Conservation (phyloP, 768 basidiomycete genomes). For the Pleurotus ostreatus region DNA sequence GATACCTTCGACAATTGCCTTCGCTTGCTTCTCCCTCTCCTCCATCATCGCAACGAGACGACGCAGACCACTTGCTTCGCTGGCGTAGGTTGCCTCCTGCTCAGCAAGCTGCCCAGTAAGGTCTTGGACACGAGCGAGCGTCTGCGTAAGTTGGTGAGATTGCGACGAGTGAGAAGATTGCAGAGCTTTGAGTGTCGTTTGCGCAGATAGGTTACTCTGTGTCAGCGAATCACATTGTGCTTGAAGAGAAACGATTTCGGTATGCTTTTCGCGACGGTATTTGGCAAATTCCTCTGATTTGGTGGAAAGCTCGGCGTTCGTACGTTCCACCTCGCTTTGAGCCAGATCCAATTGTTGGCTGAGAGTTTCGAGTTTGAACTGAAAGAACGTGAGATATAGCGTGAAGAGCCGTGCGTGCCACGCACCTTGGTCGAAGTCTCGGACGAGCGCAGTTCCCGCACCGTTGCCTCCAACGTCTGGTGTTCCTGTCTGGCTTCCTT, state of each 20-base stretch:
- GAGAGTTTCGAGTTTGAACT: conserved; percentile 87
- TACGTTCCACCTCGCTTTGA: conserved; percentile 71
- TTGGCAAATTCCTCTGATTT: conserved; percentile 83
- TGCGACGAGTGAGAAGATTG: conserved; percentile 71
- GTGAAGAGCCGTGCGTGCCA: not conserved
- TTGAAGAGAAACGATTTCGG: conserved; percentile 73
- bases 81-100: conserved; percentile 78
- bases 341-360: conserved; percentile 78
- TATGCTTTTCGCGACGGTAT: conserved; percentile 77
- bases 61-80: conserved; percentile 69
- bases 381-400: conserved; percentile 1
- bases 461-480: conserved; percentile 59
- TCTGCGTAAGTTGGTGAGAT: conserved; percentile 71
- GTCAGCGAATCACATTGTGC: conserved; percentile 69
- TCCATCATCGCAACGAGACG: conserved; percentile 84
- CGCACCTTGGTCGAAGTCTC: conserved; percentile 70
- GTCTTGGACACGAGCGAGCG: conserved; percentile 70
- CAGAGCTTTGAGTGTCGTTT: conserved; percentile 67
- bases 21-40: conserved; percentile 80
- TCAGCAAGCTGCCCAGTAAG: conserved; percentile 78
- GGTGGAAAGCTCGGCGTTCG: conserved; percentile 58
- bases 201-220: conserved; percentile 61
- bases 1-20: conserved; percentile 75
- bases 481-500: conserved; percentile 76
- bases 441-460: conserved; percentile 67